phyloP scores from a whole-genome alignment of 306 rosid genomes.

The Cicer arietinum region DNA sequence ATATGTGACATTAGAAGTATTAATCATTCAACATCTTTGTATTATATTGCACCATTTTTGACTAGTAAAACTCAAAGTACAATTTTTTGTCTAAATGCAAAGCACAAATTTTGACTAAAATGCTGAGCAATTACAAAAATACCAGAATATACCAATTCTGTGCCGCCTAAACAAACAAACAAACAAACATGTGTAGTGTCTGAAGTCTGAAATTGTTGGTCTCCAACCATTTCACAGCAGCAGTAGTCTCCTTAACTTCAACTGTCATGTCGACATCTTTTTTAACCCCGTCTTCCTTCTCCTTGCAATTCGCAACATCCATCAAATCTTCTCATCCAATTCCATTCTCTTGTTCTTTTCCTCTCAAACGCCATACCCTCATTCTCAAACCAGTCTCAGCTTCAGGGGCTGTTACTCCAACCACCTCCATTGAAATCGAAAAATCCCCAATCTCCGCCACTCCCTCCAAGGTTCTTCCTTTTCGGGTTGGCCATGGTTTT shows the following conservation, averaged over 20 bases:
- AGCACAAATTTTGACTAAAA: too few relatives aligned
- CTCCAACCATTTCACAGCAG: background rate
- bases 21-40: too few relatives aligned
- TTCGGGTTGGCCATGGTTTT: constrained; percentile 92
- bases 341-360: constrained; percentile 43
- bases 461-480: constrained; percentile 72
- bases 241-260: constrained; percentile 26
- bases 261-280: constrained; percentile 54
- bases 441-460: constrained; percentile 45
- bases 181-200: background rate
- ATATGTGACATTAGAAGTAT: too few relatives aligned
- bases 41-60: too few relatives aligned
- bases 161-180: background rate
- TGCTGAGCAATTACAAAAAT: background rate
- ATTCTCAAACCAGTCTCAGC: constrained; percentile 37
- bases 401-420: constrained; percentile 47
- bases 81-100: too few relatives aligned
- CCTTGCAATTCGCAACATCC: constrained; percentile 29
- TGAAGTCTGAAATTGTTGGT: background rate
- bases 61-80: too few relatives aligned
- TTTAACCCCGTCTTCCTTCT: constrained; percentile 45
- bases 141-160: background rate
- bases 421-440: constrained; percentile 51
- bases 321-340: constrained; percentile 23
- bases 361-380: constrained; percentile 37